Base-by-base conservation (phyloP, 148 eudicot species). In the Chenopodium formosanum region DNA sequence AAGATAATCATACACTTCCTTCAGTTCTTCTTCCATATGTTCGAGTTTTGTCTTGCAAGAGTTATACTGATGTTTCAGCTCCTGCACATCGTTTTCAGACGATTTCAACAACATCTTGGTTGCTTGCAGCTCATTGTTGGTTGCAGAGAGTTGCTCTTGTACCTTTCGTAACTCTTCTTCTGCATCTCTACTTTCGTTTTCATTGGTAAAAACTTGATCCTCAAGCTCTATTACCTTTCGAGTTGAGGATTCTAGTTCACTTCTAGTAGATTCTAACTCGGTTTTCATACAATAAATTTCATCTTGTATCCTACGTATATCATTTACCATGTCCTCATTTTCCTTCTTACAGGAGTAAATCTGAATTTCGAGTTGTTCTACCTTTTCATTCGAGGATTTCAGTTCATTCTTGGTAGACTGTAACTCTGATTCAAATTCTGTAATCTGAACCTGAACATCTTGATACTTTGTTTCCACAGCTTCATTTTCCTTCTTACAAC, bases 51-150 rank as follows among this genome's bases (percentile, higher is more conserved):
- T 69, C 74, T 69, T 69, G 32, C 74, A 69, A 31, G 52, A 9
- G 27, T 50, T 32, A 52, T 52, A 79, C 8, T 79, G 47, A 19
- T 23, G 63, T 32, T 69, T 68, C 4, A 79, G 47, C 22, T 79
- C 81, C 9, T 79, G 52, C 48, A 69, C 81, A 14, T 79, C 72
- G 32, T 68, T 52, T 44, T 79, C 63, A 50, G 46, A 50, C 7
- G 50, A 53, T 22, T 69, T 75, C 66, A 70, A 34, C 81, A 70
- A 8, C 75, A 79, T 53, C 75, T 79, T 70, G 47, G 65, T 52
- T 9, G 48, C 32, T 11, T 68, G 23, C 16, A 79, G 56, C 52
- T 69, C 75, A 12, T 52, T 27, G 2, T 19, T 53, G 17, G 73
- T 73, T 52, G 8, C 75, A 69, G 25, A 48, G 31, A 69, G 63